Base-by-base conservation (phyloP, 768 basidiomycete species). In the Rhodotorula graminis region DNA sequence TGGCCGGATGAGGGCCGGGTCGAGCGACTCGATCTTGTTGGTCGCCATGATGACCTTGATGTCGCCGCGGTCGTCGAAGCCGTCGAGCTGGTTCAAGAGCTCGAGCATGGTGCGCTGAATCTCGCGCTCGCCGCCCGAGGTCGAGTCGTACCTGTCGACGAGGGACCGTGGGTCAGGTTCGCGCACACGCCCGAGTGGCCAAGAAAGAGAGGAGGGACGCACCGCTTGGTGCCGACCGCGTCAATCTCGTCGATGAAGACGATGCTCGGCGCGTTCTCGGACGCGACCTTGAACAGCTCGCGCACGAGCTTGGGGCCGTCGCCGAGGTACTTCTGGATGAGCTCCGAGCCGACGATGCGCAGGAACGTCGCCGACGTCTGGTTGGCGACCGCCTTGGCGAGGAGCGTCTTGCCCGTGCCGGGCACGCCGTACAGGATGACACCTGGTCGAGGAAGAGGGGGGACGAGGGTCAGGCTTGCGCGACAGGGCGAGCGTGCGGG, bases 11-110 rank as follows among this genome's bases (percentile, higher is more conserved):
- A 99, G 88, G 27, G 96, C 96, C 66, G 96, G 96, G 82, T 99
- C 96, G 42, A 99, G 86, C 7, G 92, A 89, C 81, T 98, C 95
- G 78, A 99, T 99, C 83, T 86, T 89, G 83, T 99, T 99, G 11
- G 96, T 99, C 21, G 96, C 96, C 96, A 98, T 98, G 81, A 99
- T 97, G 76, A 99, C 95, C 82, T 98, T 99, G 70, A 99, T 94
- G 80, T 98, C 96, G n/a, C 95, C 95, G 67, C 94, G 88, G 11
- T 93, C 93, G 80, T 99, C 96, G 81, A 99, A 98, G n/a, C 96
- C 96, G 78, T 99, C 96, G 53, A 99, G 85, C 82, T 99, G 96
- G 80, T 99, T 99, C 64, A 99, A 87, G 61, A 99, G 85, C 81
- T 99, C 96, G 83, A 98, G 85, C 96, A 99, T 97, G 25, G 96